Evolutionary conservation across 306 rosid species (phyloP).

Genomic region (Fragaria ananassa): DNA sequence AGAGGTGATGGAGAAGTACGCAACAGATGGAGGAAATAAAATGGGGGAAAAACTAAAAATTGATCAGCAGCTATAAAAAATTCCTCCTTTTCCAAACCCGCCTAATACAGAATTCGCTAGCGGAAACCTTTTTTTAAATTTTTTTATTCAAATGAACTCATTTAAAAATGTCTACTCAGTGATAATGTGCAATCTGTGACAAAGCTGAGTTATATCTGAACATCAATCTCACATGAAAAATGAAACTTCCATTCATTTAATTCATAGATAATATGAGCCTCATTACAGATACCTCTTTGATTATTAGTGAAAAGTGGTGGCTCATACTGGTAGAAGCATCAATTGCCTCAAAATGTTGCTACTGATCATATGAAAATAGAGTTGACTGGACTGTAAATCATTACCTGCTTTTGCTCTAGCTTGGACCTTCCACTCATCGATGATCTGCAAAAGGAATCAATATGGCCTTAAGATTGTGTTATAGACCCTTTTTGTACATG

Average conservation of each 20-base stretch:
- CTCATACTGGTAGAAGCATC: not conserved
- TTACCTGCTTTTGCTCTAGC: slow-evolving; percentile 72
- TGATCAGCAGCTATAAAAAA: not conserved
- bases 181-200: not conserved
- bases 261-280: not conserved
- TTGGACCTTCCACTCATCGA: slow-evolving; percentile 85
- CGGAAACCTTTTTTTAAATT: not conserved
- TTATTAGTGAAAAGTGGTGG: not conserved
- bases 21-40: not conserved
- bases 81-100: not conserved
- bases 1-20: not conserved
- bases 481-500: not conserved
- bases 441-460: slow-evolving; percentile 50
- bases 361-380: not conserved
- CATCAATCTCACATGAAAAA: not conserved
- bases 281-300: not conserved
- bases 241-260: not conserved
- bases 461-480: not conserved
- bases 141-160: not conserved
- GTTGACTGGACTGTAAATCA: not conserved
- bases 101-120: not conserved
- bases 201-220: not conserved
- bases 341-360: not conserved
- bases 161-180: not conserved
- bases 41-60: not conserved